Evolutionary conservation across 441 rosid genomes (phyloP).

Genomic region (Pelargonium hybrid): DNA sequence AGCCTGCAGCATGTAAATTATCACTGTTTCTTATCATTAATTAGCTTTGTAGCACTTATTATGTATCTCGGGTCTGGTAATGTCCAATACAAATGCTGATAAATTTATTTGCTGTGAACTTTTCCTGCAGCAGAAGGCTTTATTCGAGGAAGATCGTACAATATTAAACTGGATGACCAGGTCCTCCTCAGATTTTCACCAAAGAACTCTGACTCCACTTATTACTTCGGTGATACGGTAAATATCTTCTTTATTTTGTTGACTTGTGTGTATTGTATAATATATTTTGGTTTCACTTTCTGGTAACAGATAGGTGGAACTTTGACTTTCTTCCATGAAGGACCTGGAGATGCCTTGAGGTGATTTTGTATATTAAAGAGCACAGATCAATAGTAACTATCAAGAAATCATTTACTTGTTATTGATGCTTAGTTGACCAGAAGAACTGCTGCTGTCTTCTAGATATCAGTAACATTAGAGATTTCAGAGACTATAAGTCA

Average conservation of each 20-base stretch:
- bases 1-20: slow-evolving; percentile 50
- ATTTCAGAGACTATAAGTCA: slow-evolving; percentile 69
- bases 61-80: slow-evolving; percentile 17
- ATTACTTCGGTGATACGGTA: slow-evolving; percentile 91
- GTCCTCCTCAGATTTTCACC: slow-evolving; percentile 88
- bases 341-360: slow-evolving; percentile 91
- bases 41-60: slow-evolving; percentile 4
- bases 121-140: slow-evolving; percentile 87
- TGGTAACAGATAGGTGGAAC: slow-evolving; percentile 82
- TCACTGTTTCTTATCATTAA: slow-evolving; percentile 9
- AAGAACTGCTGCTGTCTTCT: slow-evolving; percentile 18
- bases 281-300: neutral
- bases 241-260: slow-evolving; percentile 15
- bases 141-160: slow-evolving; percentile 88
- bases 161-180: slow-evolving; percentile 84
- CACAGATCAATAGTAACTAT: slow-evolving; percentile 5
- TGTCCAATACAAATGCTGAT: slow-evolving; percentile 20
- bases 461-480: slow-evolving; percentile 78
- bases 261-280: slow-evolving; percentile 11
- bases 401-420: slow-evolving; percentile 7
- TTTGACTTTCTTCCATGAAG: slow-evolving; percentile 82
- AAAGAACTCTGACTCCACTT: slow-evolving; percentile 72
- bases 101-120: slow-evolving; percentile 36
- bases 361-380: slow-evolving; percentile 20
- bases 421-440: slow-evolving; percentile 14